Conservation (phyloP, 1,139 yeast genomes). For the Suhomyces panamericanus region DNA sequence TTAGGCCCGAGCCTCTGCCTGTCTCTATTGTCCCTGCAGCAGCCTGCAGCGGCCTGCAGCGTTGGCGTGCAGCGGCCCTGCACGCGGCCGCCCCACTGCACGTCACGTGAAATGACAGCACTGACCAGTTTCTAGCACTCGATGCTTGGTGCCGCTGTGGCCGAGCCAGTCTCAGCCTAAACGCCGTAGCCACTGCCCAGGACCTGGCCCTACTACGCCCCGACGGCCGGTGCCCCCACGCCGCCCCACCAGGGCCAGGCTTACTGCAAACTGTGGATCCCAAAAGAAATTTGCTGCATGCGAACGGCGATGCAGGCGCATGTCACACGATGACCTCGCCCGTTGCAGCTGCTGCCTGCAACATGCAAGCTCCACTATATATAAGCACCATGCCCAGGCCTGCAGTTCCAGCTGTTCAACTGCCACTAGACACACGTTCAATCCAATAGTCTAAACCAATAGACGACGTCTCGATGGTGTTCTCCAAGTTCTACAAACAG, state of each 20-base stretch:
- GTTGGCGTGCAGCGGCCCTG: neutral
- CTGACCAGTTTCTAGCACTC: neutral
- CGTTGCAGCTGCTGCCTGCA: neutral
- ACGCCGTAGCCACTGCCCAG: neutral
- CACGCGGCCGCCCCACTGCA: constrained; percentile 1
- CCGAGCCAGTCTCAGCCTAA: neutral
- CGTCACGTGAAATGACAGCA: constrained; percentile 2
- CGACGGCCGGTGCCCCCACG: neutral
- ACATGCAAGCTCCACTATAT: constrained; percentile 1
- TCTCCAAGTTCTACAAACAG: constrained; percentile 14
- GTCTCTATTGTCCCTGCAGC: neutral
- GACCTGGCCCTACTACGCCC: neutral
- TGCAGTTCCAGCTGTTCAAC: no score
- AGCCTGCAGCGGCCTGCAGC: neutral
- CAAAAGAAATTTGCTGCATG: constrained; percentile 2
- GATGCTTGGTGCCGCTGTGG: neutral
- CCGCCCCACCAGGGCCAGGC: neutral
- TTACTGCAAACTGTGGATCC: constrained; percentile 4
- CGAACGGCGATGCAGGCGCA: constrained; percentile 7
- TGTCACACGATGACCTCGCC: neutral
- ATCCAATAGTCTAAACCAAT: no score
- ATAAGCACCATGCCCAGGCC: neutral
- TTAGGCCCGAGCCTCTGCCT: no score
- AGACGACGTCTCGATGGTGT: constrained; percentile 20
- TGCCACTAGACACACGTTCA: no score